Base-by-base conservation (phyloP, 129 eudicot genomes). In the Escallonia herrerae region DNA sequence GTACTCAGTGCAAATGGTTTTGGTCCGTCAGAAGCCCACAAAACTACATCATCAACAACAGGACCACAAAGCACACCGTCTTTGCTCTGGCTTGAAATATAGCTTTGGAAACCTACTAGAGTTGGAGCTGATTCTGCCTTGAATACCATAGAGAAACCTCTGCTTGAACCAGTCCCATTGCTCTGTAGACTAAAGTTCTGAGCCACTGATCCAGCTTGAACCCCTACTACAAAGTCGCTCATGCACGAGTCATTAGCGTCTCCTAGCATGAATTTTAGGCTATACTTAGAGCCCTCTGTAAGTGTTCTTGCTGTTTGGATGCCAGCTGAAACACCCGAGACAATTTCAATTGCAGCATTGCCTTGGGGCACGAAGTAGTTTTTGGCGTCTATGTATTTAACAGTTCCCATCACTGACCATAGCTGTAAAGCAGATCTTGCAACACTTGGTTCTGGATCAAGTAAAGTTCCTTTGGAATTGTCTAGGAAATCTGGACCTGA, bases 211-310 rank as follows among this genome's bases (percentile, higher is more conserved):
- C 78, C 82, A 10, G 82, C 78, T 40, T 55, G 39, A 50, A 72
- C 82, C 50, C 78, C 82, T 2, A 77, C 71, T 3, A 60, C 41
- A 43, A 77, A 62, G 39, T 66, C 74, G 22, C 78, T 78, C 7
- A 56, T 7, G 49, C 82, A 77, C 4, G 71, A 66, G 67, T 77
- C 71, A 63, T 72, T 77, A 13, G 82, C 82, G 42, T 77, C 82
- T 37, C 78, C 78, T 48, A 72, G 70, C 56, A 45, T 61, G 74
- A 77, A 77, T 43, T 77, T 72, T 11, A 77, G 43, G 13, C 38
- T 41, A 62, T 77, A 71, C 43, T 43, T 41, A 3, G 77, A 66
- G n/a, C 64, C 77, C 57, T 61, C 67, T 13, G 39, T 6, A 9
- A 77, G 77, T 39, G 11, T 37, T 56, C 3, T 45, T 8, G 78